Conservation (phyloP, 2,329 filamentous ascomycete species). For the Ceratocystis colombiana region DNA sequence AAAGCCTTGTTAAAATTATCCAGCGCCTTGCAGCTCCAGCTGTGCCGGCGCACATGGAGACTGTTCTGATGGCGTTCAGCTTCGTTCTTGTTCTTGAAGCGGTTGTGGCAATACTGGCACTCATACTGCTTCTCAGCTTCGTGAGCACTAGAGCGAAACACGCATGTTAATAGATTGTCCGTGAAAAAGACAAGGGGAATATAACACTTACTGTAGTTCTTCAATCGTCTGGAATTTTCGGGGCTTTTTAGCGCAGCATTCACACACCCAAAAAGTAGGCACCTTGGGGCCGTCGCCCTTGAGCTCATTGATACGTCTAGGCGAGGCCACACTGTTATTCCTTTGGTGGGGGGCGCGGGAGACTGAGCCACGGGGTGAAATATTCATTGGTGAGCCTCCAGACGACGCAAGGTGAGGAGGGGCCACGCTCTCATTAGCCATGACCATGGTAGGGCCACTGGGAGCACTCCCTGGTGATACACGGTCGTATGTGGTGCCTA, state of each 20-base stretch:
- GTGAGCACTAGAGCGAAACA: constrained; percentile 52
- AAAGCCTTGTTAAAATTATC: constrained; percentile 70
- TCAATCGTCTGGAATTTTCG: constrained; percentile 84
- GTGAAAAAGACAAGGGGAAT: constrained; percentile 18
- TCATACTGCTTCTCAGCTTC: constrained; percentile 95
- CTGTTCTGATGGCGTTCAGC: constrained; percentile 94
- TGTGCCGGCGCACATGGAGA: constrained; percentile 80
- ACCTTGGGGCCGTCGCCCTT: constrained; percentile 42
- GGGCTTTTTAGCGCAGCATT: constrained; percentile 94
- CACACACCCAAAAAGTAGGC: constrained; percentile 58
- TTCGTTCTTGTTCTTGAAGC: constrained; percentile 99
- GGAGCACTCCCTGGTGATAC: constrained; percentile 40
- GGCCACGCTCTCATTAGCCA: constrained; percentile 39
- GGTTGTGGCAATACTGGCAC: constrained; percentile 82
- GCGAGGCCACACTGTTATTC: constrained; percentile 41
- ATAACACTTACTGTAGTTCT: constrained; percentile 63
- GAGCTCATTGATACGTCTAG: constrained; percentile 44
- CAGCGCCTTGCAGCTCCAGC: constrained; percentile 91
- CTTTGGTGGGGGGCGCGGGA: constrained; percentile 38
- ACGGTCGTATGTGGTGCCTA: constrained; percentile 40
- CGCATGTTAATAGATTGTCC: constrained; percentile 26
- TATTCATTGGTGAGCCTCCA: constrained; percentile 35
- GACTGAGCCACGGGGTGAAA: constrained; percentile 42
- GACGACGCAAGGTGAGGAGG: constrained; percentile 36
- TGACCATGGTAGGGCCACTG: constrained; percentile 43